Evolutionary conservation across 2,329 filamentous ascomycete genomes (phyloP).

Genomic region (Colletotrichum spaethianum): DNA sequence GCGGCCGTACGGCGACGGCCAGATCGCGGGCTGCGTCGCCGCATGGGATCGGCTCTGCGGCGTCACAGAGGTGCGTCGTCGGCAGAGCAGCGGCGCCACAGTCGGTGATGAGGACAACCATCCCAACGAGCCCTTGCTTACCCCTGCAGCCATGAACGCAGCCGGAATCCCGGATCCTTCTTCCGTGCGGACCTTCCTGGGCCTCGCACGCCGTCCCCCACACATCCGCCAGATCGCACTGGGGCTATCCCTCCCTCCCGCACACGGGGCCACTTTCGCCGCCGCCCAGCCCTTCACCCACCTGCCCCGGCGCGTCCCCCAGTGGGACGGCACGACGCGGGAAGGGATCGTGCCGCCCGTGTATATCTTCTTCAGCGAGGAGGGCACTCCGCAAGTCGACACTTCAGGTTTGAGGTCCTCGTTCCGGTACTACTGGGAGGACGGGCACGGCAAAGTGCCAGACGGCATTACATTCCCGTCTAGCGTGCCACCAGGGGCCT

Average conservation of each 20-base stretch:
- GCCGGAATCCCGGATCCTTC: neutral
- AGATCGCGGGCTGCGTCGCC: conserved; percentile 45
- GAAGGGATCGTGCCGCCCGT: conserved; percentile 49
- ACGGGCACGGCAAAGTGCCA: too few relatives aligned
- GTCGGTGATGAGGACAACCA: neutral
- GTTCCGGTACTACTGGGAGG: conserved; percentile 13
- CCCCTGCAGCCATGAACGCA: neutral
- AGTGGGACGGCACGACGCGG: too few relatives aligned
- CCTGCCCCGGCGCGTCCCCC: neutral
- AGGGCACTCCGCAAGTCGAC: conserved; percentile 3
- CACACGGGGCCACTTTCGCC: neutral
- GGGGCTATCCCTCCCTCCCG: neutral
- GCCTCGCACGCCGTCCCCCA: neutral
- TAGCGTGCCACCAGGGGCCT: conserved; percentile 45
- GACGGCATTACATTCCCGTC: conserved; percentile 42
- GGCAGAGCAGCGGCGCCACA: neutral
- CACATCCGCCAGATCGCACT: neutral
- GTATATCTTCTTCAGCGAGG: conserved; percentile 46
- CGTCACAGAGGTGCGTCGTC: conserved; percentile 46
- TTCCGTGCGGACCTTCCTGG: conserved; percentile 1
- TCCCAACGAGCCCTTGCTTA: neutral
- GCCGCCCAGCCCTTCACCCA: neutral
- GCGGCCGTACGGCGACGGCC: conserved; percentile 48
- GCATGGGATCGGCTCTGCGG: conserved; percentile 46
- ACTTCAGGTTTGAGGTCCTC: conserved; percentile 15